These are phyloP conservation scores for Isochrysis galbana DNA, from an alignment of 78 protist genomes.

Conservation along the genomic window DNA sequence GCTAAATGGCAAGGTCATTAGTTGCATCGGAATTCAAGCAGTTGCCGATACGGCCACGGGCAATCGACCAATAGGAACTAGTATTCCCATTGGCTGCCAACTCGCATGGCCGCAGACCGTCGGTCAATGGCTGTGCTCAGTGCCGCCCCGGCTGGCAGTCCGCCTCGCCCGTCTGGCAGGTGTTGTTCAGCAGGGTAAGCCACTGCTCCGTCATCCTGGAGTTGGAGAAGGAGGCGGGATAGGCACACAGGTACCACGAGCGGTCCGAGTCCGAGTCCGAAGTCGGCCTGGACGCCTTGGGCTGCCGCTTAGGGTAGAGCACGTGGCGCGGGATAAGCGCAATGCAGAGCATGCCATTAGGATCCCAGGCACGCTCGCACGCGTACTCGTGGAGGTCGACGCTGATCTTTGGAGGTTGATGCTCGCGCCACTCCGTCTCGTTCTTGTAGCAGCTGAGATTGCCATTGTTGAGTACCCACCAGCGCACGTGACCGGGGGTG, in stretches of 20 bases:
- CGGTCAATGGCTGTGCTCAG: too few species aligned
- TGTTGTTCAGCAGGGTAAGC: background rate
- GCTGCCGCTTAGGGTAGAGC: background rate
- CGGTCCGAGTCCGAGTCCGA: background rate
- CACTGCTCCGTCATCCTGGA: background rate
- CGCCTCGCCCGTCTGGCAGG: background rate
- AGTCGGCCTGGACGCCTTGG: background rate
- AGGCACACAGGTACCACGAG: slow-evolving; percentile 5
- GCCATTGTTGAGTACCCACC: background rate
- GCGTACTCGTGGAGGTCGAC: background rate
- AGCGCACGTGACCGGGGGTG: background rate
- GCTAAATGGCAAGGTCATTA: too few species aligned
- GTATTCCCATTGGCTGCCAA: too few species aligned
- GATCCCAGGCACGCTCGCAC: background rate
- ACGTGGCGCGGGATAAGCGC: background rate
- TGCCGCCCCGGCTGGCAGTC: too few species aligned
- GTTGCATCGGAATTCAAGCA: too few species aligned
- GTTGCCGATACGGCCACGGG: too few species aligned
- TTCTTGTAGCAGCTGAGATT: background rate
- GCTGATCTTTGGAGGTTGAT: background rate
- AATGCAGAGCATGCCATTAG: background rate
- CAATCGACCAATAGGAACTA: too few species aligned
- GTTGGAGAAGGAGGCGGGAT: background rate
- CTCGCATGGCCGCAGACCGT: too few species aligned
- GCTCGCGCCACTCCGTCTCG: background rate